A percentile compares a stretch with the other conserved stretches of the same genome.
These are phyloP conservation scores for Abelmoschus esculentus DNA, from an alignment of 345 rosid genomes.

Conservation along the genomic window DNA sequence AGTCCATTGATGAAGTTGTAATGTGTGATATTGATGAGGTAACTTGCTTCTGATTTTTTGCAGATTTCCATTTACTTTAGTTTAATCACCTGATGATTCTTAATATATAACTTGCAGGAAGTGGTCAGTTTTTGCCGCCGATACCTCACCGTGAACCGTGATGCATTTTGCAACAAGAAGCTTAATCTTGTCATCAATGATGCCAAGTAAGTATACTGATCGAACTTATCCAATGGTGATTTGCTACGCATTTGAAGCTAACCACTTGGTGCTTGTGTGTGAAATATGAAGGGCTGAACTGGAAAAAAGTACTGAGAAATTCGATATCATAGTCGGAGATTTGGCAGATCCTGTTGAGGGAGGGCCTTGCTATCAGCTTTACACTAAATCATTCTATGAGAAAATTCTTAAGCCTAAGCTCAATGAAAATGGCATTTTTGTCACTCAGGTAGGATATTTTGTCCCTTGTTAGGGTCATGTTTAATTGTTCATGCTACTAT, in stretches of 20 bases:
- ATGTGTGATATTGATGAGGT: constrained; percentile 98
- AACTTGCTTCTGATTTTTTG: not conserved
- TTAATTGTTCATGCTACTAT: not conserved
- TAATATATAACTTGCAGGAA: constrained; percentile 38
- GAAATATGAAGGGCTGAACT: constrained; percentile 57
- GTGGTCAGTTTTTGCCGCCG: constrained; percentile 80
- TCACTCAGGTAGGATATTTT: constrained; percentile 55
- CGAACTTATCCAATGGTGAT: constrained; percentile 19
- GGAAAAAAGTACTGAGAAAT: constrained; percentile 61
- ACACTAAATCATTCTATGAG: constrained; percentile 88
- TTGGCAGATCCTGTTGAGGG: constrained; percentile 96
- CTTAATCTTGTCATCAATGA: constrained; percentile 74
- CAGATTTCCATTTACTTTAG: not conserved
- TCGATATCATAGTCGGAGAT: constrained; percentile 90
- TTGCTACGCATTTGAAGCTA: not conserved
- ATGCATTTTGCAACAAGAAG: constrained; percentile 70
- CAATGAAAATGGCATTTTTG: constrained; percentile 67
- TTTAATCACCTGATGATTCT: not conserved
- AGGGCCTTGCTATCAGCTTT: constrained; percentile 95
- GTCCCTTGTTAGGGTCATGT: not conserved
- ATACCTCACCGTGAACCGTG: constrained; percentile 57
- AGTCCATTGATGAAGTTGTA: constrained; percentile 60
- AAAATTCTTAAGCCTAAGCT: constrained; percentile 72
- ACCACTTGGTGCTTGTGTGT: not conserved
- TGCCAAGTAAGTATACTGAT: constrained; percentile 64